Percentiles rank a stretch among this genome's conserved stretches.
Evolutionary conservation across 495 filamentous ascomycete genomes (phyloP).

Genomic region (Cetradonia linearis): DNA sequence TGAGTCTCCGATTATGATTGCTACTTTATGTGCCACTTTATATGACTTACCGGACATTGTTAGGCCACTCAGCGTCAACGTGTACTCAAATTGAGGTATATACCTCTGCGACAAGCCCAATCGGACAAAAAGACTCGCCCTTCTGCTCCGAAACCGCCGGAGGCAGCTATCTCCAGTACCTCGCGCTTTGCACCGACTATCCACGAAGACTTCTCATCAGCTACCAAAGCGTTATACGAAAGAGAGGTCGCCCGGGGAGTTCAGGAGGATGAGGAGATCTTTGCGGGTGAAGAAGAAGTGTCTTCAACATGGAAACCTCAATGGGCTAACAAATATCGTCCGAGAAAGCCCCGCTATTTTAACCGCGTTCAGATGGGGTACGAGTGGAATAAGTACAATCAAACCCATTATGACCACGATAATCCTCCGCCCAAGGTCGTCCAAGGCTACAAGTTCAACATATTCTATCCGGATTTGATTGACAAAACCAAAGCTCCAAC

Average conservation of each 20-base stretch:
- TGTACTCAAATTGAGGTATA: conserved; percentile 57
- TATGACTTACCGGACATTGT: conserved; percentile 8
- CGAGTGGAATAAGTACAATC: conserved; percentile 99
- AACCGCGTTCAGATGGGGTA: conserved; percentile 98
- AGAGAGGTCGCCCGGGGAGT: conserved; percentile 87
- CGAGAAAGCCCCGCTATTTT: conserved; percentile 92
- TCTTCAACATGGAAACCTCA: conserved; percentile 51
- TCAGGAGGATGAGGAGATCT: conserved; percentile 91
- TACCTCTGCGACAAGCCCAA: conserved; percentile 48
- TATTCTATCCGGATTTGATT: conserved; percentile 98
- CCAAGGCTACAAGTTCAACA: conserved; percentile 98
- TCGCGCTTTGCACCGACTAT: conserved; percentile 64
- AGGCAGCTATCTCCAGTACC: conserved; percentile 38
- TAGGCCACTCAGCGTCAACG: conserved; percentile 52
- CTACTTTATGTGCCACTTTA: conserved; percentile 17
- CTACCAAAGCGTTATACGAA: conserved; percentile 84
- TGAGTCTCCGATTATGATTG: conserved; percentile 26
- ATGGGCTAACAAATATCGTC: conserved; percentile 86
- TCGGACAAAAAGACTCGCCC: conserved; percentile 39
- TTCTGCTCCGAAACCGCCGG: conserved; percentile 27
- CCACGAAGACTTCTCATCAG: conserved; percentile 83
- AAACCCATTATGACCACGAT: conserved; percentile 98
- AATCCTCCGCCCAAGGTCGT: conserved; percentile 97
- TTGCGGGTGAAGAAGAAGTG: conserved; percentile 81
- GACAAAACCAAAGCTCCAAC: conserved; percentile 91